Base-by-base conservation (phyloP, 2,329 filamentous ascomycete genomes). In the Sclerotinia subarctica region DNA sequence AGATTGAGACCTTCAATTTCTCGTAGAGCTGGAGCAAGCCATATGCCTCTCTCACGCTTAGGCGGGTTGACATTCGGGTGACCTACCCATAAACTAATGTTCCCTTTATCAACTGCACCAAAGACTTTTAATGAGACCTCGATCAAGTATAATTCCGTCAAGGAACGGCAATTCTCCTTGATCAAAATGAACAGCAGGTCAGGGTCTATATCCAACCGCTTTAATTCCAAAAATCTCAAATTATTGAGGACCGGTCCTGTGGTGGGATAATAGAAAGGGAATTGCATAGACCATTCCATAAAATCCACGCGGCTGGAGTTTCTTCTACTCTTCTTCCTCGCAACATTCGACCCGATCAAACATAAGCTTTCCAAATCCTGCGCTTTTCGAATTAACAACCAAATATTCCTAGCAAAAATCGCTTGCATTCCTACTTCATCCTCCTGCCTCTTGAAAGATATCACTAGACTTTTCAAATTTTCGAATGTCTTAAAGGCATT, bases 351-450 rank as follows among this genome's bases (percentile, higher is more conserved):
- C n/a, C 82, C 82, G 15, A 82, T 78, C 21, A 86, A 71, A 68
- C 82, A 84, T 24, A 86, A 75, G 56, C 79, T 84, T 70, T 81
- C 77, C 17, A 86, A 78, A 11, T 76, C 73, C 32, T 75, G 74
- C 0, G 83, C 82, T 60, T 81, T 81, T 59, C 79, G 79, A 21
- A 85, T 80, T 52, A 84, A 74, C 70, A 82, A 80, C 83, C 84
- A 86, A 3, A 86, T 76, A 66, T 82, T 80, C 49, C 78, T 77
- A 26, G 79, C 79, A 73, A 84, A 84, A 24, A 78, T 71, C 21
- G 74, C 73, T n/a, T 77, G 77, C 11, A 77, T 76, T 11, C 72
- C 69, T 0, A 76, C 76, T 1, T 78, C 77, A 62, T 73, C 75
- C 72, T 82, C 81, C 68, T 82, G 80, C 68, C 81, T 78, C 65